Evolutionary conservation across 75 land plant genomes (phyloP).

Genomic region (Cunninghamia lanceolata): DNA sequence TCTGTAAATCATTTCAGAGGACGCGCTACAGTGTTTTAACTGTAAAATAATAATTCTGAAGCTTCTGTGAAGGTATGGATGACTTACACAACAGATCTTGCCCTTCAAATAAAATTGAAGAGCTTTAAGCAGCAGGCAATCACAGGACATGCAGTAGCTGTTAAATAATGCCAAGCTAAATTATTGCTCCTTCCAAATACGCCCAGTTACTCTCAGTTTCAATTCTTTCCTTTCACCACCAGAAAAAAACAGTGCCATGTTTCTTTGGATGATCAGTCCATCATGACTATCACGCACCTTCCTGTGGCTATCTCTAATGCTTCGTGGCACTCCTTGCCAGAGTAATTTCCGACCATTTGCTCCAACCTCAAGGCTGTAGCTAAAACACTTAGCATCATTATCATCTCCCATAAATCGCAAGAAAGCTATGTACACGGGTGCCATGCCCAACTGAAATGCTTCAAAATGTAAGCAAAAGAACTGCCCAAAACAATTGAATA

Average conservation of each 20-base stretch:
- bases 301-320: slow-evolving; percentile 55
- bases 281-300: slow-evolving; percentile 58
- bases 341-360: slow-evolving; percentile 52
- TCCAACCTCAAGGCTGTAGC: slow-evolving; percentile 59
- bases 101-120: not conserved
- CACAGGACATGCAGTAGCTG: not conserved
- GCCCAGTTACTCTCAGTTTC: slow-evolving; percentile 51
- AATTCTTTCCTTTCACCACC: slow-evolving; percentile 52
- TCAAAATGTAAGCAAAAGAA: slow-evolving; percentile 69
- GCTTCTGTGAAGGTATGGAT: not conserved
- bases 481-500: slow-evolving; percentile 66
- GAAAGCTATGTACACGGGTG: slow-evolving; percentile 62
- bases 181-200: slow-evolving; percentile 53
- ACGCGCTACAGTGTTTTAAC: not conserved
- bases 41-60: not conserved
- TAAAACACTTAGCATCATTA: slow-evolving; percentile 53
- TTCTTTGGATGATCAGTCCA: slow-evolving; percentile 49
- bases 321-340: slow-evolving; percentile 61
- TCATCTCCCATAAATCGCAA: slow-evolving; percentile 64
- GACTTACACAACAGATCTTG: not conserved
- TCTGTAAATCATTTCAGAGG: not conserved
- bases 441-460: slow-evolving; percentile 56
- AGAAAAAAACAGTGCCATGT: slow-evolving; percentile 49
- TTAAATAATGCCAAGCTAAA: not conserved
- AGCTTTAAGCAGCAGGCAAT: not conserved